These are phyloP conservation scores for Pestalotiopsis sp. DNA, from an alignment of 2,329 filamentous ascomycete species.

Conservation along the genomic window DNA sequence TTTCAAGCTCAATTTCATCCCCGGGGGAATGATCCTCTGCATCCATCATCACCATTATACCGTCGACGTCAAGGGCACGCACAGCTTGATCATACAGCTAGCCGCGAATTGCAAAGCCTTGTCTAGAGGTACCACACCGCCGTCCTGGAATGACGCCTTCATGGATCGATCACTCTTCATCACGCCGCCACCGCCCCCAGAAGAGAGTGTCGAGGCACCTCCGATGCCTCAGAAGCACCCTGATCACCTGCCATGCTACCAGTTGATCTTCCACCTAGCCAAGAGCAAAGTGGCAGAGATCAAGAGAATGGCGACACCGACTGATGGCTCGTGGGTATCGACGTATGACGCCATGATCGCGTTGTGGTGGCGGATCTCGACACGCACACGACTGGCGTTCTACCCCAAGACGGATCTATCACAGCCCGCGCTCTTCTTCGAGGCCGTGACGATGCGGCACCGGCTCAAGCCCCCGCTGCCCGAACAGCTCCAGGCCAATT, in stretches of 20 bases:
- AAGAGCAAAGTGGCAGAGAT: slow-evolving; percentile 5
- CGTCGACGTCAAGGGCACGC: neutral
- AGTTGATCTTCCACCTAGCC: neutral
- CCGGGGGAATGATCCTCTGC: neutral
- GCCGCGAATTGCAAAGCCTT: slow-evolving; percentile 1
- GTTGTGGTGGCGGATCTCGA: neutral
- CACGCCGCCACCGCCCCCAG: neutral
- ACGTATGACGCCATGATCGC: slow-evolving; percentile 8
- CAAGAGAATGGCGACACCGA: neutral
- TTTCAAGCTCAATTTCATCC: neutral
- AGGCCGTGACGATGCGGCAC: slow-evolving; percentile 2
- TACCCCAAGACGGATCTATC: neutral
- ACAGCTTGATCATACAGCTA: neutral
- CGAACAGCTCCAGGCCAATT: neutral
- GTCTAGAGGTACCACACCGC: neutral
- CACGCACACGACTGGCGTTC: neutral
- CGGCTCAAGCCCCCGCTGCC: neutral
- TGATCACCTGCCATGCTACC: neutral
- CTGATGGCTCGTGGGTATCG: slow-evolving; percentile 1
- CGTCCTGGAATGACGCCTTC: neutral
- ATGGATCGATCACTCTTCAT: slow-evolving; percentile 1
- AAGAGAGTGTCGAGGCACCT: neutral
- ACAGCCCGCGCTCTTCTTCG: neutral
- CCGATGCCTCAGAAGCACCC: neutral
- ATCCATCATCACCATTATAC: slow-evolving; percentile 1